Evolutionary conservation across 495 filamentous ascomycete species (phyloP).

Genomic region (Articulospora tetracladia): DNA sequence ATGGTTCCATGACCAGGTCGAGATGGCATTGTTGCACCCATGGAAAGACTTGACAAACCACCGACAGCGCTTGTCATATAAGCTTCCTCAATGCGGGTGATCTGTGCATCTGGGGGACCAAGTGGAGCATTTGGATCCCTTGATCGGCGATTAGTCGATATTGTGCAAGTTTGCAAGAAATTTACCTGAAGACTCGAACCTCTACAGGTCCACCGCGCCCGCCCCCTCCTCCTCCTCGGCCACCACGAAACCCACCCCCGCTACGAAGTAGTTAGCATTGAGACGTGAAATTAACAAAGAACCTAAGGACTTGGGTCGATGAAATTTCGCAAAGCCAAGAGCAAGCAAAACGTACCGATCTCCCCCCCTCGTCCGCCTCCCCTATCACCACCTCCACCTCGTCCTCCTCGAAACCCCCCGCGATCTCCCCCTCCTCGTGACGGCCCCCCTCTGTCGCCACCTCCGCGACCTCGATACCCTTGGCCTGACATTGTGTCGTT

Average conservation of each 20-base stretch:
- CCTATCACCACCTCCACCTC: conserved; percentile 24
- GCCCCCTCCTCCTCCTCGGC: conserved; percentile 9
- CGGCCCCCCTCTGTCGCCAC: conserved; percentile 1
- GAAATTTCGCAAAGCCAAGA: no score
- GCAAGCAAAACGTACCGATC: background rate
- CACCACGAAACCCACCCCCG: conserved; percentile 6
- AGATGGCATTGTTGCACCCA: conserved; percentile 23
- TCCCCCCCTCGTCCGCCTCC: conserved; percentile 17
- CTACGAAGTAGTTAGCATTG: background rate
- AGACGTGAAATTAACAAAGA: no score
- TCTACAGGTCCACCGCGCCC: conserved; percentile 8
- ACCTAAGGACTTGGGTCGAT: no score
- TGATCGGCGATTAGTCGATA: background rate
- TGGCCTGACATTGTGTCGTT: background rate
- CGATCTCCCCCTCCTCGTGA: conserved; percentile 13
- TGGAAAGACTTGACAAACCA: conserved; percentile 2
- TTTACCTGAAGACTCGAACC: conserved; percentile 18
- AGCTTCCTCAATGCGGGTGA: conserved; percentile 16
- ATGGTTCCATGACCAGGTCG: conserved; percentile 49
- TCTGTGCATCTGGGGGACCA: conserved; percentile 1
- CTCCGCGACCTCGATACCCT: conserved; percentile 2
- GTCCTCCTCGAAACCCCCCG: conserved; percentile 25
- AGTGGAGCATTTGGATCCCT: conserved; percentile 7
- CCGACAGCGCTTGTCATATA: conserved; percentile 15
- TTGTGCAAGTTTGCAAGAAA: background rate